phyloP scores from a whole-genome alignment of 2,329 filamentous ascomycete species.

The Botrytis deweyae region DNA sequence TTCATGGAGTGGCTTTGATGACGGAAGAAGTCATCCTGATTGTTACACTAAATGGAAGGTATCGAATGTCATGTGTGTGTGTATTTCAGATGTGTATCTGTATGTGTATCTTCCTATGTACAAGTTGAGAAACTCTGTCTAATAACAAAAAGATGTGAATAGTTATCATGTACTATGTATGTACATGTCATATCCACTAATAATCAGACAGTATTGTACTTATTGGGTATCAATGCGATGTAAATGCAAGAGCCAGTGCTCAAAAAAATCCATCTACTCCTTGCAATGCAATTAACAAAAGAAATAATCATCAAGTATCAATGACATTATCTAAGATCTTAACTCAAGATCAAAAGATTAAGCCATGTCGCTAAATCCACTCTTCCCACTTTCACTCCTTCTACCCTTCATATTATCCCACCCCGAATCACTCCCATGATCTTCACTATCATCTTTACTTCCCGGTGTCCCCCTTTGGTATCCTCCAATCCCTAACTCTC shows the following conservation, averaged over 20 bases:
- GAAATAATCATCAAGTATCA: slow-evolving; percentile 7
- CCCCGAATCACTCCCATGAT: slow-evolving; percentile 12
- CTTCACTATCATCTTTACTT: slow-evolving; percentile 13
- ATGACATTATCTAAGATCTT: slow-evolving; percentile 5
- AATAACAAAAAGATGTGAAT: not conserved
- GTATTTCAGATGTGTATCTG: not conserved
- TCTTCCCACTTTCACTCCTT: slow-evolving; percentile 13
- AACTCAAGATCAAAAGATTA: slow-evolving; percentile 1
- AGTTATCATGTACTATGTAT: not conserved
- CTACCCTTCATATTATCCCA: slow-evolving; percentile 12
- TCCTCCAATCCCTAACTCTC: not conserved
- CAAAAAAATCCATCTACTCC: slow-evolving; percentile 1
- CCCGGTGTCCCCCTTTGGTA: not conserved
- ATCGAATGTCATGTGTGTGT: not conserved
- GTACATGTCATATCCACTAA: not conserved
- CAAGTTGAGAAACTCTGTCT: not conserved
- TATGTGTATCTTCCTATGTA: not conserved
- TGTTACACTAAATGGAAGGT: not conserved
- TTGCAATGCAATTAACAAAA: slow-evolving; percentile 16
- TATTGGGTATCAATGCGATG: slow-evolving; percentile 8
- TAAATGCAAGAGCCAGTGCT: not conserved
- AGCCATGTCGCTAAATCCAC: slow-evolving; percentile 12
- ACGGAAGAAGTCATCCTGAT: not conserved
- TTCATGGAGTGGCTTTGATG: not conserved
- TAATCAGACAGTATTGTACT: not conserved